These are phyloP conservation scores for Mycena kentingensis DNA, from an alignment of 768 basidiomycete genomes.

Conservation along the genomic window DNA sequence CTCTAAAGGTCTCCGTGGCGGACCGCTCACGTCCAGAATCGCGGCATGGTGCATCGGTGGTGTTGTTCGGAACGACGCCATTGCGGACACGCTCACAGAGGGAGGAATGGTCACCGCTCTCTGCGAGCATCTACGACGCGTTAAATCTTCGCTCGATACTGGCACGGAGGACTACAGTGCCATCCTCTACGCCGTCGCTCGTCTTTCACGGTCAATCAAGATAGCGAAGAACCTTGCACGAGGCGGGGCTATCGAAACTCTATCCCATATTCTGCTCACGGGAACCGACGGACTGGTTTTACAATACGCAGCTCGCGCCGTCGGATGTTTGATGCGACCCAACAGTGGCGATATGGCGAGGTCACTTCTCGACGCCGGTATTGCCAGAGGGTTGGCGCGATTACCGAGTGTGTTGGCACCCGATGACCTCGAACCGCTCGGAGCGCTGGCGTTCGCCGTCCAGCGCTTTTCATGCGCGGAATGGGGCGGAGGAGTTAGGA, in stretches of 20 bases:
- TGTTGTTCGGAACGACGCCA: conserved; percentile 23
- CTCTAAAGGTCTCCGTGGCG: conserved; percentile 24
- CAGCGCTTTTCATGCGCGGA: conserved; percentile 31
- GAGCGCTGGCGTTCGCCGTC: conserved; percentile 29
- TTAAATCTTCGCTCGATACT: conserved; percentile 8
- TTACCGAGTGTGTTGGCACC: conserved; percentile 28
- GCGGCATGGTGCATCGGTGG: conserved; percentile 29
- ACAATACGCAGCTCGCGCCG: conserved; percentile 25
- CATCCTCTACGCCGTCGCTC: conserved; percentile 26
- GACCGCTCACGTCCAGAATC: conserved; percentile 18
- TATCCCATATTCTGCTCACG: conserved; percentile 22
- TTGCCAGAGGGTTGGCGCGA: conserved; percentile 28
- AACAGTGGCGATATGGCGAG: conserved; percentile 30
- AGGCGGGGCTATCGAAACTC: conserved; percentile 24
- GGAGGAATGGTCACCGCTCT: conserved; percentile 18
- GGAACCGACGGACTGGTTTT: conserved; percentile 25
- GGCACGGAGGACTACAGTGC: conserved; percentile 25
- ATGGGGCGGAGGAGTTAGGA: conserved; percentile 28
- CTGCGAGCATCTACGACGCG: conserved; percentile 24
- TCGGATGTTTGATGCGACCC: conserved; percentile 31
- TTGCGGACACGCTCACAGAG: conserved; percentile 26
- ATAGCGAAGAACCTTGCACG: conserved; percentile 27
- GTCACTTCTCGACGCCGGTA: conserved; percentile 27
- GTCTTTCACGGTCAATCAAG: conserved; percentile 29
- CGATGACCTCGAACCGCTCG: conserved; percentile 29